Conservation (phyloP, 768 basidiomycete genomes). For the Albatrellus ellisii region DNA sequence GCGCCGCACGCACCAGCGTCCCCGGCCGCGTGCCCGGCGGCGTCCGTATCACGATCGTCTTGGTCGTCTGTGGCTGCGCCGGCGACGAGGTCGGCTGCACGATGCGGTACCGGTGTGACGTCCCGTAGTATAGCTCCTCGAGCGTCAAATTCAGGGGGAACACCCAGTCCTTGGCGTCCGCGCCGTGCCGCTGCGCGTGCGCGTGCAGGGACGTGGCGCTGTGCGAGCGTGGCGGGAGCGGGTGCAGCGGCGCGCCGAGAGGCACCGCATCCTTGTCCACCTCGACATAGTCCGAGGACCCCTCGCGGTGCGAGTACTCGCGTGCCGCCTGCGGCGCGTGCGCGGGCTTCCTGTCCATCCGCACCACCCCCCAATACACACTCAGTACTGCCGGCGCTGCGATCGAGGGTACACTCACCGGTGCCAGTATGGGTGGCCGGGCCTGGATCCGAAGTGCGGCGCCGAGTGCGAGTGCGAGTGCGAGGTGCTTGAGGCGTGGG, state of each 20-base stretch:
- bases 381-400: neutral
- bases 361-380: neutral
- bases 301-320: neutral
- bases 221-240: neutral
- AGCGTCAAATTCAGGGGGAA: conserved; percentile 4
- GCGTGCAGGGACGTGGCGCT: neutral
- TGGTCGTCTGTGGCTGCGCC: neutral
- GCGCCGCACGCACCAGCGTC: neutral
- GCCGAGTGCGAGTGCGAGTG: neutral
- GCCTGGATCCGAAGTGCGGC: neutral
- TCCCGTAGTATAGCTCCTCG: conserved; percentile 3
- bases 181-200: neutral
- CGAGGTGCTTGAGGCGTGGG: neutral
- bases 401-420: neutral
- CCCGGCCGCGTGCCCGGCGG: conserved; percentile 1
- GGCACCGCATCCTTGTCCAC: neutral
- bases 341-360: neutral
- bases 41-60: neutral
- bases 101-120: conserved; percentile 4
- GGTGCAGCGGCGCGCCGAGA: neutral
- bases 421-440: neutral
- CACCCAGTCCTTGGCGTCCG: neutral
- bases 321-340: neutral
- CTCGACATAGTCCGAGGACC: conserved; percentile 1
- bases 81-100: neutral